Conservation (phyloP, 2,329 filamentous ascomycete species). For the Claviceps africana region DNA sequence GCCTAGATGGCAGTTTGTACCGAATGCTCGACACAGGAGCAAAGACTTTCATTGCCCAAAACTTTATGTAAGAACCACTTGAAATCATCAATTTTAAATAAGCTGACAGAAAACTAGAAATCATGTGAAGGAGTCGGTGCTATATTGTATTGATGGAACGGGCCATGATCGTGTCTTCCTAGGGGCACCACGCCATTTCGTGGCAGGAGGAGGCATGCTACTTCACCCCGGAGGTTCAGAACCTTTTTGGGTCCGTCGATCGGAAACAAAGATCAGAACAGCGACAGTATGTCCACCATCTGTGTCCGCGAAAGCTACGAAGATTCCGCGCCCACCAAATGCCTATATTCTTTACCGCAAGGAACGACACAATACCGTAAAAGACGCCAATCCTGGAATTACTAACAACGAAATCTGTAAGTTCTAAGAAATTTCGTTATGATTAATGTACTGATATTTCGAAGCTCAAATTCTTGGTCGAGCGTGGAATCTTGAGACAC, state of each 20-base stretch:
- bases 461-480: slow-evolving; percentile 22
- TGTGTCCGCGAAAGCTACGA: slow-evolving; percentile 6
- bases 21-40: slow-evolving; percentile 9
- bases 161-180: slow-evolving; percentile 14
- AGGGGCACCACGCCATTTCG: slow-evolving; percentile 13
- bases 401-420: slow-evolving; percentile 30
- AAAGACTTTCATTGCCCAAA: slow-evolving; percentile 11
- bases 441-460: slow-evolving; percentile 8
- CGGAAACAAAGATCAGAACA: slow-evolving; percentile 5
- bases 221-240: slow-evolving; percentile 8
- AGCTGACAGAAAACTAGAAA: not conserved
- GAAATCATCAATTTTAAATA: not conserved
- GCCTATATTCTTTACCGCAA: slow-evolving; percentile 29
- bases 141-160: slow-evolving; percentile 15
- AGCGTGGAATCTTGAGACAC: slow-evolving; percentile 22
- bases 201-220: slow-evolving; percentile 11
- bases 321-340: slow-evolving; percentile 26
- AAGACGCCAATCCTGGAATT: slow-evolving; percentile 19
- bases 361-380: slow-evolving; percentile 22
- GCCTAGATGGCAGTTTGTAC: slow-evolving; percentile 9
- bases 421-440: slow-evolving; percentile 7
- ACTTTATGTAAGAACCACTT: slow-evolving; percentile 12
- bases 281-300: slow-evolving; percentile 5
- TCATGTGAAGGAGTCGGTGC: slow-evolving; percentile 11
- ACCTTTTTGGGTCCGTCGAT: slow-evolving; percentile 12